Evolutionary conservation across 2,329 filamentous ascomycete genomes (phyloP).

Genomic region (Monosporascus sp.): DNA sequence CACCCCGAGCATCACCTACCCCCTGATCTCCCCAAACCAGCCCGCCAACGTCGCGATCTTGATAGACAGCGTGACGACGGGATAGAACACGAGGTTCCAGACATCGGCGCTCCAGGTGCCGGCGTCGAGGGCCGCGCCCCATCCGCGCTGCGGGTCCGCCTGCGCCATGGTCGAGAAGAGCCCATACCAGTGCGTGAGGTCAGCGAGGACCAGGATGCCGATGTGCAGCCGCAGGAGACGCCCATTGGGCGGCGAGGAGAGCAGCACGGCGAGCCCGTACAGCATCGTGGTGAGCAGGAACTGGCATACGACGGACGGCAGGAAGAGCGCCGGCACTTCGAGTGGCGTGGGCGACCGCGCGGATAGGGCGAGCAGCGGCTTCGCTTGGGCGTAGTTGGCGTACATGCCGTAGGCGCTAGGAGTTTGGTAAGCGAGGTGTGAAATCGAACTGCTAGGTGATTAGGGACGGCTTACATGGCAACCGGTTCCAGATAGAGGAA

Average conservation of each 20-base stretch:
- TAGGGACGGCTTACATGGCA: slow-evolving; percentile 11
- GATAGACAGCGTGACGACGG: slow-evolving; percentile 12
- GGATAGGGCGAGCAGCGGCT: slow-evolving; percentile 9
- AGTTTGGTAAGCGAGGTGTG: no score
- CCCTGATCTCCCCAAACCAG: slow-evolving; percentile 15
- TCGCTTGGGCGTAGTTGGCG: slow-evolving; percentile 9
- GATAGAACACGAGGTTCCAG: slow-evolving; percentile 10
- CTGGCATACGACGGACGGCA: slow-evolving; percentile 6
- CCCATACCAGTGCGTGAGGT: slow-evolving; percentile 18
- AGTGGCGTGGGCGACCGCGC: slow-evolving; percentile 4
- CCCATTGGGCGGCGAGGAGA: slow-evolving; percentile 15
- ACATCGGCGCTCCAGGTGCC: slow-evolving; percentile 7
- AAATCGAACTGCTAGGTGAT: no score
- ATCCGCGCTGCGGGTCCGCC: slow-evolving; percentile 11
- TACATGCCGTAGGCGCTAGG: slow-evolving; percentile 15
- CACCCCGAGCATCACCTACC: slow-evolving; percentile 1
- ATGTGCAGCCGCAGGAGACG: slow-evolving; percentile 16
- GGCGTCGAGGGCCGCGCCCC: slow-evolving; percentile 12
- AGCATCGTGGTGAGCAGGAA: slow-evolving; percentile 19
- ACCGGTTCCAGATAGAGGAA: slow-evolving; percentile 21
- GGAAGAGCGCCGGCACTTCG: slow-evolving; percentile 8
- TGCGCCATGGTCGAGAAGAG: slow-evolving; percentile 15
- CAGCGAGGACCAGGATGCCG: slow-evolving; percentile 13
- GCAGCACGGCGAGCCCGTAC: slow-evolving; percentile 17
- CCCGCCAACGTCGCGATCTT: slow-evolving; percentile 15